Evolutionary conservation across 2,329 filamentous ascomycete species (phyloP), one percentile per base, ranked within the genome.

Genomic region (Colletotrichum theobromicola): DNA sequence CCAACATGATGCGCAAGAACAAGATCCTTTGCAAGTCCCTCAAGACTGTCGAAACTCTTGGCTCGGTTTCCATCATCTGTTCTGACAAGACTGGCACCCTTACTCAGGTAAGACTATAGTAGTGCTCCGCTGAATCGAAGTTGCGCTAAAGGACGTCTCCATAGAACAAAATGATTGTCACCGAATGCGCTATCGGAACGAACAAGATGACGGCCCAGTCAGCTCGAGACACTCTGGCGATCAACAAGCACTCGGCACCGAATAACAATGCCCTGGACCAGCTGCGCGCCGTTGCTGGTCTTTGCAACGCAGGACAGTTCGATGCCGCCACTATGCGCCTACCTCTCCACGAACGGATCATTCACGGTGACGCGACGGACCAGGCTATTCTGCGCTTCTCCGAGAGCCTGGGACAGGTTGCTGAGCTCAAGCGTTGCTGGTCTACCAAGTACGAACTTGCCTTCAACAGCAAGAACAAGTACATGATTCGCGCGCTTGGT

Each of bases 381-480:
- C 91, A 93, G 79, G 94, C 94, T 21, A 89, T 95, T 35, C 86
- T 96, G 7, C 89, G 93, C 68, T 93, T 96, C 70, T 91, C 93
- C 0, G 93, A 95, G 81, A 85, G 85, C 4, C 86, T 95, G 0
- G 89, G 89, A 0, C 85, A 90, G 0, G 90, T 94, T 0, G 83
- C 87, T 1, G 88, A 93, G 65, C 84, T 93, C 7, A 89, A 92
- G 9, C 86, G 87, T 16, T 86, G 88, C 76, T 95, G 93, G 93
- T 88, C 89, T 66, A 92, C 90, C 67, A 88, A 90, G 3, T 95
- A 92, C 77, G 91, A 93, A 68, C 85, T 94, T 32, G 90, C 93
- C 0, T 96, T 96, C 82, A 95, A 95, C 84, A 94, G 93, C 84
- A 94, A 94, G 86, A 95, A 95, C 84, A 96, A 96, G 83, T 95